Conservation (phyloP, 768 basidiomycete genomes). For the Mycena albidolilacea region DNA sequence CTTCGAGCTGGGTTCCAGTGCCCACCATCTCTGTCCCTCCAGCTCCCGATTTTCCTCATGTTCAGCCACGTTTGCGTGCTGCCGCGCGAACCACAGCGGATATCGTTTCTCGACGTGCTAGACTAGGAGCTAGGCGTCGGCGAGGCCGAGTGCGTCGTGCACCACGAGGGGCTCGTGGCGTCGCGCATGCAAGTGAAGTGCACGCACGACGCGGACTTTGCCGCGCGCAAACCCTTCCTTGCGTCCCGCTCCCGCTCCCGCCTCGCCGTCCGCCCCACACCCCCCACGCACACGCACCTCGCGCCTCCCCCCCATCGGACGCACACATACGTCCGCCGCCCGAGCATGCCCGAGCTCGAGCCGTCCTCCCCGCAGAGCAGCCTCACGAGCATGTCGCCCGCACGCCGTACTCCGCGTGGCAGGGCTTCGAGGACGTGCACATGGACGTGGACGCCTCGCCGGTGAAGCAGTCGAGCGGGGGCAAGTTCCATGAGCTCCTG, state of each 20-base stretch:
- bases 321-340: background rate
- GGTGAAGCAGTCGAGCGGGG: background rate
- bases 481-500: constrained; percentile 13
- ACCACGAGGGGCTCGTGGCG: constrained; percentile 16
- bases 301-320: background rate
- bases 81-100: too few relatives aligned
- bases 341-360: constrained; percentile 23
- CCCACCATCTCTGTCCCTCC: too few relatives aligned
- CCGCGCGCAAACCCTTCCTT: background rate
- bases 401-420: constrained; percentile 2
- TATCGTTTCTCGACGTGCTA: constrained; percentile 33
- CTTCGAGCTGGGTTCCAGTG: too few relatives aligned
- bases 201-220: background rate
- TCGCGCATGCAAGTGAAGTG: too few relatives aligned
- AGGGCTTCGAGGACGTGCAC: too few relatives aligned
- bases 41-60: too few relatives aligned
- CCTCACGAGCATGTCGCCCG: constrained; percentile 21
- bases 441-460: background rate
- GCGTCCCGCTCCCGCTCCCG: background rate
- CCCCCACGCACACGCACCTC: too few relatives aligned
- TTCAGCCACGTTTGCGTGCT: too few relatives aligned
- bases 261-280: too few relatives aligned
- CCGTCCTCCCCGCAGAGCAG: constrained; percentile 13
- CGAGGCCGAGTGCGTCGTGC: constrained; percentile 19
- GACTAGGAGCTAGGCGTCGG: constrained; percentile 30